Base-by-base conservation (phyloP, 2,329 filamentous ascomycete species). In the Thielaviopsis musarum region DNA sequence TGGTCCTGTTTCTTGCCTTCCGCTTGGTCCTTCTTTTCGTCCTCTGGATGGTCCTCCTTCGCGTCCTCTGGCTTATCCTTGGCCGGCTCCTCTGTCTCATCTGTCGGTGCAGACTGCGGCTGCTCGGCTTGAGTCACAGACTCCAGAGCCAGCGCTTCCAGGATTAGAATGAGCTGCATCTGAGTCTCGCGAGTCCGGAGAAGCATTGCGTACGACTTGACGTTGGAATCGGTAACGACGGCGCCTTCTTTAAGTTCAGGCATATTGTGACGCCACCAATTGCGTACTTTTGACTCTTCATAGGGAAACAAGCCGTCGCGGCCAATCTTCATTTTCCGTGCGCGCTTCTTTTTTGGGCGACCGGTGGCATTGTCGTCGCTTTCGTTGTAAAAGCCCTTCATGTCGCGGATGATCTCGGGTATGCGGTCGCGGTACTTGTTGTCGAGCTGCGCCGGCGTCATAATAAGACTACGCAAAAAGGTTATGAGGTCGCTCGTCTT, bases 351-450 rank as follows among this genome's bases (percentile, higher is more conserved):
- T 65, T 69, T 81, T 58, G 65, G 70, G 55, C 57, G 66, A 55
- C 65, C 69, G n/a, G 55, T 53, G 9, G 57, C 41, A 4, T 58
- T 58, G 4, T 62, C 56, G 55, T 74, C 73, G 52, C 81, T 79
- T 5, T 77, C 82, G n/a, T 83, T 77, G 9, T 79, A 71, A 12
- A 75, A 70, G 1, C 78, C 72, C 38, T 80, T 80, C 66, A 83
- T 79, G 54, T 77, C 75, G 2, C 71, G 68, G 24, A 88, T 75
- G 45, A 87, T 74, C 6, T 76, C 75, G 0, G 84, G 82, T 24
- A 91, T 69, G 2, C 81, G 82, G 59, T 86, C 83, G n/a, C 81
- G 79, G 66, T 88, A 91, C 67, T 91, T 93, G 67, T 87, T 89
- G 67, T 91, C 87, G 62, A 89, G 79, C 53, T 84, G 75, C 5